These are phyloP conservation scores for Phytophthora colocasiae DNA, from an alignment of 352 stramenopile species.

Conservation along the genomic window DNA sequence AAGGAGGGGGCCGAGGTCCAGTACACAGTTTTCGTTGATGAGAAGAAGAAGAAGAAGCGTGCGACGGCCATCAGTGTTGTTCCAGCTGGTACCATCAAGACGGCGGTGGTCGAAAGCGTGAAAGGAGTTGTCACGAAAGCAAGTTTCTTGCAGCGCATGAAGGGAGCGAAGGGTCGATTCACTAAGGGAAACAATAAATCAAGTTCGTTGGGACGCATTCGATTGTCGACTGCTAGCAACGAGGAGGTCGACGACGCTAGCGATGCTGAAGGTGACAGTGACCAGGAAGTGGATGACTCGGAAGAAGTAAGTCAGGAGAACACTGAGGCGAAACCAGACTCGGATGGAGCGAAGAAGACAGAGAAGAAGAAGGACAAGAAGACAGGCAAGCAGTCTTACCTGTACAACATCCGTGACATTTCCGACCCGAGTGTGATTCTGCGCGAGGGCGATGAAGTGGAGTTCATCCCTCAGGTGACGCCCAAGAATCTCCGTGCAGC, in stretches of 20 bases:
- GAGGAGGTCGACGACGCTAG: constrained; percentile 31
- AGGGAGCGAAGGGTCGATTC: constrained; percentile 42
- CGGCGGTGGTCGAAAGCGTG: constrained; percentile 39
- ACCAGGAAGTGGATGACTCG: constrained; percentile 30
- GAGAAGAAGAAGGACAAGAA: constrained; percentile 37
- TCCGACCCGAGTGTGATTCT: constrained; percentile 59
- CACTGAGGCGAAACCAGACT: constrained; percentile 11
- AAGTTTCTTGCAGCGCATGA: constrained; percentile 66
- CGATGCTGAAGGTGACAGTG: constrained; percentile 33
- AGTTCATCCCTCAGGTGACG: constrained; percentile 59
- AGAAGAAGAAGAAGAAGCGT: constrained; percentile 82
- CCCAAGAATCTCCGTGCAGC: constrained; percentile 60
- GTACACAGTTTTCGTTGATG: constrained; percentile 61
- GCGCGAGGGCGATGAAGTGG: constrained; percentile 75
- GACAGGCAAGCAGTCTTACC: constrained; percentile 32
- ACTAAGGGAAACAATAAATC: constrained; percentile 48
- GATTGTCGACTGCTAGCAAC: constrained; percentile 26
- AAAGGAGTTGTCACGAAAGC: constrained; percentile 66
- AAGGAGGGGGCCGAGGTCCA: constrained; percentile 79
- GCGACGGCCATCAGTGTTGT: constrained; percentile 58
- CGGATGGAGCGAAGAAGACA: constrained; percentile 23
- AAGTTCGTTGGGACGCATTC: constrained; percentile 70
- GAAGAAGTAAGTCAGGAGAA: constrained; percentile 28
- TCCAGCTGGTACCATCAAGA: constrained; percentile 68
- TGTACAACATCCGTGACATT: constrained; percentile 80